Conservation (phyloP, 345 rosid genomes). For the Salix caprea region DNA sequence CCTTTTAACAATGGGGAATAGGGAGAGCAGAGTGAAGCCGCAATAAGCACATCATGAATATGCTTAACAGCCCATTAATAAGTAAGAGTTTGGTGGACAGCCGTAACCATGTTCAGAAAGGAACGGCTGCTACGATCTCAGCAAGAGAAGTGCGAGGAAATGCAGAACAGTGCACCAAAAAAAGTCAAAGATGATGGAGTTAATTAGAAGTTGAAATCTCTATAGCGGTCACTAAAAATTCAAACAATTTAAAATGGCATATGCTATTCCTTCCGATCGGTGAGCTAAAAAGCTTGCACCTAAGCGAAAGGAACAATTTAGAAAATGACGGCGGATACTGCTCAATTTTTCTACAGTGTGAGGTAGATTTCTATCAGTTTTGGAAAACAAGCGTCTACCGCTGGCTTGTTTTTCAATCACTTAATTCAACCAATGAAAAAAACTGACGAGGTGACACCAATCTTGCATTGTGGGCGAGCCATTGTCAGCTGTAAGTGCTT, state of each 20-base stretch:
- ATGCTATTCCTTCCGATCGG: neutral
- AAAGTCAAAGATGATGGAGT: neutral
- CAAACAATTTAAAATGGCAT: neutral
- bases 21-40: neutral
- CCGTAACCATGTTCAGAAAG: neutral
- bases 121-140: neutral
- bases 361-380: neutral
- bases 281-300: neutral
- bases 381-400: neutral
- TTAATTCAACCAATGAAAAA: neutral
- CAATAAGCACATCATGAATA: conserved; percentile 6
- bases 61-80: neutral
- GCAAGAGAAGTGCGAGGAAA: neutral
- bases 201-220: neutral
- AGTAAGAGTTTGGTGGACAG: neutral
- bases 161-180: neutral
- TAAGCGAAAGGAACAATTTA: neutral
- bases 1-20: neutral
- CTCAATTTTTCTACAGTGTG: neutral
- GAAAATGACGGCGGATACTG: neutral
- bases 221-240: neutral
- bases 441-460: conserved; percentile 26
- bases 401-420: neutral
- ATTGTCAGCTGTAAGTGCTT: conserved; percentile 26
- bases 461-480: conserved; percentile 25